phyloP scores from a whole-genome alignment of 1,284 basidiomycete genomes.

The Microbotryum intermedium region DNA sequence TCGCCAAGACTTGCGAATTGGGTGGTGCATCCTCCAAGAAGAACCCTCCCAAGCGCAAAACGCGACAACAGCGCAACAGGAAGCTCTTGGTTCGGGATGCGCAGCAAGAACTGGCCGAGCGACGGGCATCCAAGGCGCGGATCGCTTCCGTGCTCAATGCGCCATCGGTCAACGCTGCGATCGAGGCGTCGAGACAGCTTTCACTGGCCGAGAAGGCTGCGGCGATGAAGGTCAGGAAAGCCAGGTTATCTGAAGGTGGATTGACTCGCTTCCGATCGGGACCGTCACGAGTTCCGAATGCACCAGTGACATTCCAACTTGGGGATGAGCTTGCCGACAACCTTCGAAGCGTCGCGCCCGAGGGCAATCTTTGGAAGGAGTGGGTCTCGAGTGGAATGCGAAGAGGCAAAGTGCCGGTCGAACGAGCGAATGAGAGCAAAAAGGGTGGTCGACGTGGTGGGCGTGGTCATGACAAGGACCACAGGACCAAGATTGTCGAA shows the following conservation, averaged over 20 bases:
- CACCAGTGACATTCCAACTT: slow-evolving; percentile 71
- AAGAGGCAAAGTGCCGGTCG: slow-evolving; percentile 31
- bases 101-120: slow-evolving; percentile 18
- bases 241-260: slow-evolving; percentile 47
- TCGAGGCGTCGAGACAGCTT: slow-evolving; percentile 42
- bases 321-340: slow-evolving; percentile 86
- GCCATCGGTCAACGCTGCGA: slow-evolving; percentile 48
- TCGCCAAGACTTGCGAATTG: slow-evolving; percentile 34
- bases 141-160: slow-evolving; percentile 51
- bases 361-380: slow-evolving; percentile 35
- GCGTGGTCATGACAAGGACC: slow-evolving; percentile 26
- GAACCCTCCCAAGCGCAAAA: slow-evolving; percentile 57
- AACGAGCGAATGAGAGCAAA: slow-evolving; percentile 29
- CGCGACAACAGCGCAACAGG: slow-evolving; percentile 42
- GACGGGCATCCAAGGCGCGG: slow-evolving; percentile 51
- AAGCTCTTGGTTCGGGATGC: slow-evolving; percentile 54
- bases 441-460: slow-evolving; percentile 29
- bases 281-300: slow-evolving; percentile 63
- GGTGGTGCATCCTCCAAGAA: slow-evolving; percentile 39
- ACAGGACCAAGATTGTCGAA: slow-evolving; percentile 17
- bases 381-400: slow-evolving; percentile 32
- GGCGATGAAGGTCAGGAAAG: slow-evolving; percentile 30
- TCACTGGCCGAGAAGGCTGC: slow-evolving; percentile 45
- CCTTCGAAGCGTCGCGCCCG: slow-evolving; percentile 63
- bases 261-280: slow-evolving; percentile 56